phyloP scores from a whole-genome alignment of 2,329 filamentous ascomycete genomes.

The Diplodia sapinea region DNA sequence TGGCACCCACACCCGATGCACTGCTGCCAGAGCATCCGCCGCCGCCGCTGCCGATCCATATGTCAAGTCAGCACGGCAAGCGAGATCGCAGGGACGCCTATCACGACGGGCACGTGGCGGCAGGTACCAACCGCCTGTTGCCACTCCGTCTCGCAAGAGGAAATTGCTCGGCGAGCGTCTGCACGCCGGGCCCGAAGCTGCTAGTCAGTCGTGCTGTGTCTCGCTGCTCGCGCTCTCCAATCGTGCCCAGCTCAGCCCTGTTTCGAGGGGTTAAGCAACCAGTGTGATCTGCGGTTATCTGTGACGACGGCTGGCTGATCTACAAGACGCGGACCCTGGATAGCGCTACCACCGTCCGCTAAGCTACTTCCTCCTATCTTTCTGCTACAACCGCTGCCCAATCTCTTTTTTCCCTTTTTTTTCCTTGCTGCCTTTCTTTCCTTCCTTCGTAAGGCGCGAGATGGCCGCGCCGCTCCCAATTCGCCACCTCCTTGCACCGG shows the following conservation, averaged over 20 bases:
- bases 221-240: background rate
- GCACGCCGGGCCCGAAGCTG: background rate
- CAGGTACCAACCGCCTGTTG: background rate
- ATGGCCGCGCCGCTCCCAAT: background rate
- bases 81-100: conserved; percentile 24
- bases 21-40: background rate
- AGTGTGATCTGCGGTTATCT: conserved; percentile 18
- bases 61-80: conserved; percentile 1
- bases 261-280: conserved; percentile 2
- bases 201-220: background rate
- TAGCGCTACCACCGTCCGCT: conserved; percentile 10
- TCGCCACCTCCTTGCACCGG: conserved; percentile 20
- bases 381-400: conserved; percentile 1
- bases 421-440: background rate
- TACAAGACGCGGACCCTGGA: conserved; percentile 2
- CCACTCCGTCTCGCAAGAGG: conserved; percentile 10
- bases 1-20: background rate
- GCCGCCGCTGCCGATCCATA: conserved; percentile 1
- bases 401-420: conserved; percentile 2
- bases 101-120: conserved; percentile 14
- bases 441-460: background rate
- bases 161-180: conserved; percentile 1
- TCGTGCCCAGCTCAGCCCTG: background rate
- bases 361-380: background rate
- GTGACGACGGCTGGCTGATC: conserved; percentile 17